Base-by-base conservation (phyloP, 345 rosid genomes). In the Passiflora organensis region DNA sequence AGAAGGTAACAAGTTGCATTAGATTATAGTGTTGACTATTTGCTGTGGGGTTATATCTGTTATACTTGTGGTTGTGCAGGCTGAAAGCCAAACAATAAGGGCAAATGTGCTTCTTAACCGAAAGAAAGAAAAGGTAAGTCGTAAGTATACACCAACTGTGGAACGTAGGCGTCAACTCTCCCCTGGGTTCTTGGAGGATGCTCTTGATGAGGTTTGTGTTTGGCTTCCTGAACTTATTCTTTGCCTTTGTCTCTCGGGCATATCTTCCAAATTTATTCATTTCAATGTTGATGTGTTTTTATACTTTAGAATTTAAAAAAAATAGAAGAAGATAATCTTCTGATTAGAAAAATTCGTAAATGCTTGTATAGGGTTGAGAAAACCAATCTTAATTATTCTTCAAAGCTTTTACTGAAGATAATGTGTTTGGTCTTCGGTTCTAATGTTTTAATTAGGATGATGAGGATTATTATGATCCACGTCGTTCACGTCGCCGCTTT, bases 141-240 rank as follows among this genome's bases (percentile, higher is more conserved):
- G 81, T 52, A 93, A 93, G 74, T 93, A 93, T 70, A 68, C 87
- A 13, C 94, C 73, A 65, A 72, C 84, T 53, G 77, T 59, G 47
- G 87, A 80, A 15, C 80, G 86, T 66, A 78, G 84, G 65, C 94
- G 73, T 67, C 83, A 83, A 65, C 99, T 93, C 58, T 86, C 99
- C 16, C 83, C 97, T 18, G 95, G 91, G 15, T 89, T 82, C 76
- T 77, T 93, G 78, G 99, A 86, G 76, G 96, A 67, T 59, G 95
- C 99, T 57, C 95, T 93, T 56, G 96, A 93, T 37, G 99, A 93
- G 96, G 99, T 89, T 23, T 77, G 69, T 48, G 47, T 53, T 44
- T 51, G 18, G 34, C 34, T 28, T 28, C 34, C 34, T 28, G 8
- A 28, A 3, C 5, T 8, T n/a, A n/a, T 39, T 39, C 2, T 10